Base-by-base conservation (phyloP, 2,329 filamentous ascomycete genomes). In the Sordariomycetes sp. region DNA sequence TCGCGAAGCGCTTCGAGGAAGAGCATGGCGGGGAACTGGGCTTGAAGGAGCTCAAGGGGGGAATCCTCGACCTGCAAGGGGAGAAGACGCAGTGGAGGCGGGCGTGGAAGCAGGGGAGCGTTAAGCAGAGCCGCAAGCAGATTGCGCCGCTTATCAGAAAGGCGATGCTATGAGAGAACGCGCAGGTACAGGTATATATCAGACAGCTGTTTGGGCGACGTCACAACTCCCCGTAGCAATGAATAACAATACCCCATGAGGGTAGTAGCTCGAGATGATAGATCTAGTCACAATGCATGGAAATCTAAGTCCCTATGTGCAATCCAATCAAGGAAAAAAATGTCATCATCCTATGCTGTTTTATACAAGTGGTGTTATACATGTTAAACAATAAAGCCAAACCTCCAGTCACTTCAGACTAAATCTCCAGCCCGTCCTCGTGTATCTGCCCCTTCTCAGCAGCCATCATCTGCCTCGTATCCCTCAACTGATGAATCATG, bases 101-200 rank as follows among this genome's bases (percentile, higher is more conserved):
- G 60, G 80, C 82, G 25, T 92, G 88, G 88, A 74, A 71, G 62
- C 88, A 92, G 71, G 73, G 76, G 22, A 77, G 79, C 60, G 64
- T 86, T 50, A 77, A 78, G 52, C 72, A 80, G 58, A 86, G 82
- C 63, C 73, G 84, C 62, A 87, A 87, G 69, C 84, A 89, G 67
- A 77, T 92, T 28, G 85, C 81, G 35, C 81, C 86, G 13, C 74
- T 87, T 62, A 64, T 87, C 65, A 77, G 83, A 58, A 78, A 85
- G 61, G 76, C 74, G 0, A 72, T 83, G 65, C 28, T 36, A 13
- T 50, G 45, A 50, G n/a, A 3, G 5, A 2, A 12, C 5, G 39
- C n/a, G n/a, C 17, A 5, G 13, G 39, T n/a, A 7, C 12, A 17
- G 3, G 36, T 36, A 36, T 36, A 8, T 12, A 42, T 42, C 36